Conservation (phyloP, 495 filamentous ascomycete genomes). For the Friedmanniomyces endolithicus region DNA sequence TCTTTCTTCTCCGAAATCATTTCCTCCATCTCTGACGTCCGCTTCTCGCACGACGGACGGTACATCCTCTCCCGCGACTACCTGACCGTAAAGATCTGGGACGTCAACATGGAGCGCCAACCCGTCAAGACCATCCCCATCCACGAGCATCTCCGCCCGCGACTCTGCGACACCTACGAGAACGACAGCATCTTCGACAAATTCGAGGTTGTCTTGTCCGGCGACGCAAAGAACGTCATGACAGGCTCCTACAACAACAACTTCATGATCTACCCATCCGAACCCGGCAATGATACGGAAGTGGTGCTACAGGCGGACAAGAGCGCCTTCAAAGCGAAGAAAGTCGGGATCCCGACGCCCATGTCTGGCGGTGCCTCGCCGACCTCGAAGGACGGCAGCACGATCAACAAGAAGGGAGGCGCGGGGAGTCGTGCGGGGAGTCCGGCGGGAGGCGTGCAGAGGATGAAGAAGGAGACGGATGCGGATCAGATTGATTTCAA, state of each 20-base stretch:
- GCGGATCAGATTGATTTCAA: slow-evolving; percentile 99
- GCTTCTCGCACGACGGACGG: slow-evolving; percentile 88
- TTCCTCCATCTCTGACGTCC: slow-evolving; percentile 95
- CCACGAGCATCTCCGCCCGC: slow-evolving; percentile 88
- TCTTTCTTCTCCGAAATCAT: slow-evolving; percentile 99
- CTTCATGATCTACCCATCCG: slow-evolving; percentile 99
- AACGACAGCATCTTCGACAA: slow-evolving; percentile 99
- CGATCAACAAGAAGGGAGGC: slow-evolving; percentile 54
- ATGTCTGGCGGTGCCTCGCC: slow-evolving; percentile 72
- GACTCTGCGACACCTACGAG: slow-evolving; percentile 95
- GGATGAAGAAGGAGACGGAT: slow-evolving; percentile 98
- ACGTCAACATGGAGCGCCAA: slow-evolving; percentile 95
- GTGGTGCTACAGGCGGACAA: slow-evolving; percentile 97
- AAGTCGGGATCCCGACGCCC: slow-evolving; percentile 92
- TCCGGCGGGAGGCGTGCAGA: slow-evolving; percentile 67
- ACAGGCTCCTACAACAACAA: slow-evolving; percentile 99
- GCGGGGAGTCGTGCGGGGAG: slow-evolving; percentile 62
- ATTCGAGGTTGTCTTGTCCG: slow-evolving; percentile 97
- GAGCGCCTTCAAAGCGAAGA: slow-evolving; percentile 98
- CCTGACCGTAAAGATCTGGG: slow-evolving; percentile 98
- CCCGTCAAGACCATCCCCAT: slow-evolving; percentile 98
- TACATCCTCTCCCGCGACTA: slow-evolving; percentile 98
- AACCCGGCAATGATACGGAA: slow-evolving; percentile 89
- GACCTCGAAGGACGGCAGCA: slow-evolving; percentile 51
- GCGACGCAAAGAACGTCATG: slow-evolving; percentile 98